Conservation (phyloP, 73 alveolate species). For the Symbiodinium natans region DNA sequence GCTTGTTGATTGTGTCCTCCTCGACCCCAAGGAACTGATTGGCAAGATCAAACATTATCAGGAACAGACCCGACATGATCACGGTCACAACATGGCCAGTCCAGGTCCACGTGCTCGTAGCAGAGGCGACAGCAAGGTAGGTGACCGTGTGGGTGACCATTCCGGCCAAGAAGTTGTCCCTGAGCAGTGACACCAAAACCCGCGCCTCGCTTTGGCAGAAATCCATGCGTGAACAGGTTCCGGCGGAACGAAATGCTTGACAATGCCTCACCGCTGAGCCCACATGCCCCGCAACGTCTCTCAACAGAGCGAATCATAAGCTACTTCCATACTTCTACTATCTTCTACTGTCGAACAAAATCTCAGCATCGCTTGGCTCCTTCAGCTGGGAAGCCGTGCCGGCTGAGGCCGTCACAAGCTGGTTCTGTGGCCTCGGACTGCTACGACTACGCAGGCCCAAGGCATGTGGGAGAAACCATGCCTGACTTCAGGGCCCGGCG, state of each 20-base stretch:
- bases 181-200: neutral
- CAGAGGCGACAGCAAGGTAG: neutral
- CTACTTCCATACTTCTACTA: too few species aligned
- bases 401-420: neutral
- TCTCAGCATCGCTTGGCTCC: too few species aligned
- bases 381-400: conserved; percentile 43
- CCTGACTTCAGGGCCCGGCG: too few species aligned
- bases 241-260: too few species aligned
- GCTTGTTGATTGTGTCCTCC: neutral
- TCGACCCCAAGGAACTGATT: neutral
- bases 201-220: too few species aligned
- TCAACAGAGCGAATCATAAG: neutral
- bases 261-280: too few species aligned
- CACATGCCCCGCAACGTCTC: neutral
- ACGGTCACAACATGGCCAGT: neutral
- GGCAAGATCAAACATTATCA: neutral
- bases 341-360: too few species aligned
- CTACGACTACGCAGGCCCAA: too few species aligned
- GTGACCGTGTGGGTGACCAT: neutral
- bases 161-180: neutral
- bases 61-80: neutral
- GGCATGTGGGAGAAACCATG: too few species aligned
- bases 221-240: too few species aligned
- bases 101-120: neutral
- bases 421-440: neutral